Base-by-base conservation (phyloP, 2,329 filamentous ascomycete genomes). In the Hymenoscyphus occultus region DNA sequence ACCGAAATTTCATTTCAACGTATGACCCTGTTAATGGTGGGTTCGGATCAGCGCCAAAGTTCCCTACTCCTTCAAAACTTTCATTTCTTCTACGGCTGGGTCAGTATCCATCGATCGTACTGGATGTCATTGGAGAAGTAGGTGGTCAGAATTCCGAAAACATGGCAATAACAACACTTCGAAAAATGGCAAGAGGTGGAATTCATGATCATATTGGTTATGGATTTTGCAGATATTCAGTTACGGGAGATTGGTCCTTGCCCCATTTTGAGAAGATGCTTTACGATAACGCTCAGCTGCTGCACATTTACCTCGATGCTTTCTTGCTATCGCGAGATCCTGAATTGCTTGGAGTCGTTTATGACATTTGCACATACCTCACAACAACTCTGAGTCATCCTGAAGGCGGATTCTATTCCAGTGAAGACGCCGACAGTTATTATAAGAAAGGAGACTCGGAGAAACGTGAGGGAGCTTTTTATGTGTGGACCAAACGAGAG, bases 211-310 rank as follows among this genome's bases (percentile, higher is more conserved):
- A 91, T 67, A 84, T 94, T 66, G 90, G 91, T 56, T 85, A 90
- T 74, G 91, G 91, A 6, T 92, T 93, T 72, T 86, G 90, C 45
- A 86, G 94, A 61, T 97, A 96, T 75, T 96, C 92, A 14, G 90
- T 96, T 7, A 98, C 94, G 0, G 81, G 87, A 14, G 91, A 98
- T 77, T 99, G 95, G 95, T 91, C 90, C 68, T 81, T 98, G 58
- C 95, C 95, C 12, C 93, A 97, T 76, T 99, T 98, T 72, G 95
- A 99, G 80, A 98, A 98, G 80, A 93, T 98, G 84, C 85, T 97
- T 10, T 93, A 92, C 63, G 95, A 98, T 74, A 96, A 99, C 73
- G 89, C 91, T 0, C 89, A 97, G 70, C 83, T 98, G 0, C 80
- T 99, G 2, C 85, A 89, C 31, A 83, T 95, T 6, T 98, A 95